A percentile compares a stretch with the other conserved stretches of the same genome.
Evolutionary conservation across 176 grass and related monocot genomes (phyloP).

Genomic region (Cymbopogon citratus): DNA sequence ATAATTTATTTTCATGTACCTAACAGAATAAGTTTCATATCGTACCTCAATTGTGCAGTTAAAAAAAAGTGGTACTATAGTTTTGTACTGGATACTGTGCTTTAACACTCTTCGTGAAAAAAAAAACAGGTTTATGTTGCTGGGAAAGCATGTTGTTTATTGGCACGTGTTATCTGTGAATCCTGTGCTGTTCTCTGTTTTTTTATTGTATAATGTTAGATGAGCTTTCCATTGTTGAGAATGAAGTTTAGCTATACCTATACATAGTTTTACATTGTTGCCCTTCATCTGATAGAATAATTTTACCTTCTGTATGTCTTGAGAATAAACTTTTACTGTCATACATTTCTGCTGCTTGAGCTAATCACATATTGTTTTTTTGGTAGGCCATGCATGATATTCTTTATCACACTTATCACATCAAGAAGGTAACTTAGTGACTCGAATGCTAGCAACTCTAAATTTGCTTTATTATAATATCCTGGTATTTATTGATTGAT

Average conservation of each 20-base stretch:
- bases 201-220: not conserved
- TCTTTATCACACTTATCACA: slow-evolving; percentile 70
- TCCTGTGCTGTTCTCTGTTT: not conserved
- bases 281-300: not conserved
- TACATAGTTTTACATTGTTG: not conserved
- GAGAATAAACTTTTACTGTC: slow-evolving; percentile 2
- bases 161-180: not conserved
- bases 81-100: not conserved
- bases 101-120: not conserved
- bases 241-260: not conserved
- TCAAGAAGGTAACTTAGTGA: slow-evolving; percentile 52
- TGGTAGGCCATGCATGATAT: slow-evolving; percentile 98
- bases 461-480: not conserved
- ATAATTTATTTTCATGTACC: not conserved
- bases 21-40: not conserved
- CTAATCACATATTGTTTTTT: slow-evolving; percentile 28
- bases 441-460: not conserved
- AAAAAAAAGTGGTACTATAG: not conserved
- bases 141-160: not conserved
- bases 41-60: not conserved
- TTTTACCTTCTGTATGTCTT: not conserved
- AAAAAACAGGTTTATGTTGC: not conserved
- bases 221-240: not conserved
- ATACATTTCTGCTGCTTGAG: slow-evolving; percentile 3
- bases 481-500: slow-evolving; percentile 14